Evolutionary conservation across 441 rosid species (phyloP).

Genomic region (Iberis amara): DNA sequence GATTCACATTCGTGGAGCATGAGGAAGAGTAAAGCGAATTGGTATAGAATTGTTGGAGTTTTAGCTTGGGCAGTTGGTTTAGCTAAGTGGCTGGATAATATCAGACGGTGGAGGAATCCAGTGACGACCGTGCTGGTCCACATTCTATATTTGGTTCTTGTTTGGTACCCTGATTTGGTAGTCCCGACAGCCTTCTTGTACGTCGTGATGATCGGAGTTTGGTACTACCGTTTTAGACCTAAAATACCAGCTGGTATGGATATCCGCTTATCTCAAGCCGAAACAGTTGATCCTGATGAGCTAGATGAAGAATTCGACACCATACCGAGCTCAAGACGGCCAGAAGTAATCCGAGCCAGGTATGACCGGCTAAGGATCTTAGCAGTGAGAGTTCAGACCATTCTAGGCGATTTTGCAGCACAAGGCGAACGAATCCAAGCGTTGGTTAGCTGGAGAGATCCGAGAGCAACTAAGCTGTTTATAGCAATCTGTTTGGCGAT

Average conservation of each 20-base stretch:
- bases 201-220: constrained; percentile 68
- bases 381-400: constrained; percentile 80
- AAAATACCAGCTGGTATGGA: constrained; percentile 92
- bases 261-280: constrained; percentile 75
- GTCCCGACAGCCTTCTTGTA: constrained; percentile 81
- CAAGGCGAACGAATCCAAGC: constrained; percentile 90
- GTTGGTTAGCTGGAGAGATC: constrained; percentile 93
- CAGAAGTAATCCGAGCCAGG: constrained; percentile 59
- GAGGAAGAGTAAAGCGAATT: constrained; percentile 88
- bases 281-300: constrained; percentile 74
- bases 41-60: constrained; percentile 86
- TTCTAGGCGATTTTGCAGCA: constrained; percentile 84
- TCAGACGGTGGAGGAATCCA: constrained; percentile 76
- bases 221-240: constrained; percentile 85
- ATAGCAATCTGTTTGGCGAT: constrained; percentile 66
- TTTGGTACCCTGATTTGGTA: constrained; percentile 86
- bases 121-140: constrained; percentile 79
- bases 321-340: constrained; percentile 65
- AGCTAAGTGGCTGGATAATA: constrained; percentile 76
- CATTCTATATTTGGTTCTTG: constrained; percentile 68
- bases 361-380: constrained; percentile 77
- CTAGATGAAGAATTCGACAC: constrained; percentile 90
- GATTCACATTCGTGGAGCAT: constrained; percentile 95
- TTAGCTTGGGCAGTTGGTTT: constrained; percentile 88
- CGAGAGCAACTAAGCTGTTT: constrained; percentile 82